Evolutionary conservation across 1,139 yeast species (phyloP).

Genomic region (Yamadazyma epiphylla): DNA sequence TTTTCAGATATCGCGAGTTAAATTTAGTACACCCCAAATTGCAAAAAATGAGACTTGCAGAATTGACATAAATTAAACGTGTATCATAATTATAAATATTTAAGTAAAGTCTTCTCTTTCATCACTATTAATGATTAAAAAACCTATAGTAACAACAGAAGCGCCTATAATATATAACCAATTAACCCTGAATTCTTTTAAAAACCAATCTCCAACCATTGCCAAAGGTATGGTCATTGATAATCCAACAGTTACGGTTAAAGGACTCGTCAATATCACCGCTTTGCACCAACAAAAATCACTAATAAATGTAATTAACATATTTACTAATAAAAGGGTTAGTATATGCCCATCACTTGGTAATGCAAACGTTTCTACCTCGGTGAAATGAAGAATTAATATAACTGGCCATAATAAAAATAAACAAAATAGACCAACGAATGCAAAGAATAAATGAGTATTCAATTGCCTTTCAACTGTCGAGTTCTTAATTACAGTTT

Average conservation of each 20-base stretch:
- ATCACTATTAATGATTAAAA: constrained; percentile 75
- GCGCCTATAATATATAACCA: constrained; percentile 76
- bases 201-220: constrained; percentile 81
- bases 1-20: no score
- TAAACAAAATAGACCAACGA: constrained; percentile 82
- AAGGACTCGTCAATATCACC: constrained; percentile 85
- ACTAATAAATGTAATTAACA: constrained; percentile 73
- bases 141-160: constrained; percentile 70
- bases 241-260: constrained; percentile 92
- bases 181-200: constrained; percentile 62
- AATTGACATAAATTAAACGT: no score
- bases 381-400: constrained; percentile 56
- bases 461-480: constrained; percentile 71
- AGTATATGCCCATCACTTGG: constrained; percentile 58
- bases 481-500: constrained; percentile 42
- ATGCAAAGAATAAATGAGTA: constrained; percentile 87
- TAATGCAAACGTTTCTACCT: constrained; percentile 65
- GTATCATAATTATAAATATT: no score
- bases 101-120: constrained; percentile 55
- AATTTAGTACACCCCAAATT: no score
- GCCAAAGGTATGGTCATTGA: constrained; percentile 93
- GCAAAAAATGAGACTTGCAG: no score
- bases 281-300: constrained; percentile 97
- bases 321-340: constrained; percentile 57
- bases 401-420: constrained; percentile 82